Evolutionary conservation across 768 basidiomycete species (phyloP).

Genomic region (Udeniomyces megalosporus): DNA sequence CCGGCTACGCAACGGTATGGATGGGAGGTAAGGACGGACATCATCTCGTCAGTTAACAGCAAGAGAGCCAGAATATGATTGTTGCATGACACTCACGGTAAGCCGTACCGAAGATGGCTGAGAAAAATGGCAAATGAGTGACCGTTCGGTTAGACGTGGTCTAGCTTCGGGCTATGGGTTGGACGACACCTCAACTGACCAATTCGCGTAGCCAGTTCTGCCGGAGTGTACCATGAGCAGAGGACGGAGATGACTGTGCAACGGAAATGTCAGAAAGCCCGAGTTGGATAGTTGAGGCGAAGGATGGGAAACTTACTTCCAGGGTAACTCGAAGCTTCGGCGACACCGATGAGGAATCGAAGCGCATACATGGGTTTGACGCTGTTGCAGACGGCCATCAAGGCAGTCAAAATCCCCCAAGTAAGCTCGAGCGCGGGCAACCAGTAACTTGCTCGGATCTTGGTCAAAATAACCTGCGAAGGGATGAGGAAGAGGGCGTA

Average conservation of each 20-base stretch:
- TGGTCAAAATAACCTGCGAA: conserved; percentile 23
- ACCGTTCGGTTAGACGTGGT: too few species aligned
- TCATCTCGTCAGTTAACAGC: too few species aligned
- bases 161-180: too few species aligned
- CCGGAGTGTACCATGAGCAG: conserved; percentile 7
- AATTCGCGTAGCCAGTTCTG: neutral
- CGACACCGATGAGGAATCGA: conserved; percentile 21
- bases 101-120: conserved; percentile 19
- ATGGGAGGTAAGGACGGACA: neutral
- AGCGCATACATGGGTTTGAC: conserved; percentile 19
- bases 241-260: conserved; percentile 5
- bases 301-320: conserved; percentile 14
- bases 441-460: conserved; percentile 19
- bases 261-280: neutral
- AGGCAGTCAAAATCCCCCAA: neutral
- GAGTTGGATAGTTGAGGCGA: neutral
- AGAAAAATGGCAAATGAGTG: too few species aligned
- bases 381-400: conserved; percentile 8
- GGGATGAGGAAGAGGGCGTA: conserved; percentile 19
- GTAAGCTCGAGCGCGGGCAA: conserved; percentile 17
- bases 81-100: conserved; percentile 1
- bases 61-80: neutral
- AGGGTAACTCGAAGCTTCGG: conserved; percentile 22
- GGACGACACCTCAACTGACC: too few species aligned
- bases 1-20: too few species aligned